These are phyloP conservation scores for Leishmania arabica DNA, from an alignment of 208 protist species.

Conservation along the genomic window DNA sequence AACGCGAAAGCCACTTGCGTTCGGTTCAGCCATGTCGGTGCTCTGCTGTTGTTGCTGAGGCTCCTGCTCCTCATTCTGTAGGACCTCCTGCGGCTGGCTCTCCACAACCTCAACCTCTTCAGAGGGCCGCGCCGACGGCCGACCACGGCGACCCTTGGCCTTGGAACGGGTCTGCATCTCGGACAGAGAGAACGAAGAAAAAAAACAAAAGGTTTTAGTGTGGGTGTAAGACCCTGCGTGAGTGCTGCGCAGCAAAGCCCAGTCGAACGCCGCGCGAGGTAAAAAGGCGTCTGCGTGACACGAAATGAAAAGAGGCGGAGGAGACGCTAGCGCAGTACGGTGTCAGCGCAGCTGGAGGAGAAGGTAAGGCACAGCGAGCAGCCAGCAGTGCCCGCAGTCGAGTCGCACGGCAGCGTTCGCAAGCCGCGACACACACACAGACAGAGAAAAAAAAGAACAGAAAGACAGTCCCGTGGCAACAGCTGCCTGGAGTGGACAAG, in stretches of 20 bases:
- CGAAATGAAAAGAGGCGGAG: not conserved
- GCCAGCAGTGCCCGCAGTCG: not conserved
- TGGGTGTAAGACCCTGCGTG: not conserved
- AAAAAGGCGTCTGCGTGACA: not conserved
- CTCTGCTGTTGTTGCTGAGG: conserved; percentile 38
- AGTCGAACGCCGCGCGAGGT: not conserved
- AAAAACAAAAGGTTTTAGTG: not conserved
- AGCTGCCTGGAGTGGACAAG: not conserved
- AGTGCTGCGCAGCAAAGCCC: not conserved
- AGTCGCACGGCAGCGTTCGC: not conserved
- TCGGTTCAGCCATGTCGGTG: conserved; percentile 30
- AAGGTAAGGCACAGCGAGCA: no score
- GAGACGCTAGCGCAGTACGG: not conserved
- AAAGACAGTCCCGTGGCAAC: not conserved
- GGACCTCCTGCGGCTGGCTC: conserved; percentile 25
- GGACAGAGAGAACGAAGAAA: not conserved
- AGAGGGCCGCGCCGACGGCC: conserved; percentile 30
- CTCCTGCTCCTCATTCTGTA: conserved; percentile 25
- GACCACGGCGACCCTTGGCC: conserved; percentile 45
- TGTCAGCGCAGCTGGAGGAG: not conserved
- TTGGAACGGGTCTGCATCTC: conserved; percentile 72
- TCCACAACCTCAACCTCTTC: conserved; percentile 53
- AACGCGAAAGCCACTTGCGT: conserved; percentile 67
- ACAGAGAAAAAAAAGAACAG: not conserved
- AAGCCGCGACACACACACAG: not conserved